Base-by-base conservation (phyloP, 371 early-diverging fungal genomes). In the Mortierella polycephala region DNA sequence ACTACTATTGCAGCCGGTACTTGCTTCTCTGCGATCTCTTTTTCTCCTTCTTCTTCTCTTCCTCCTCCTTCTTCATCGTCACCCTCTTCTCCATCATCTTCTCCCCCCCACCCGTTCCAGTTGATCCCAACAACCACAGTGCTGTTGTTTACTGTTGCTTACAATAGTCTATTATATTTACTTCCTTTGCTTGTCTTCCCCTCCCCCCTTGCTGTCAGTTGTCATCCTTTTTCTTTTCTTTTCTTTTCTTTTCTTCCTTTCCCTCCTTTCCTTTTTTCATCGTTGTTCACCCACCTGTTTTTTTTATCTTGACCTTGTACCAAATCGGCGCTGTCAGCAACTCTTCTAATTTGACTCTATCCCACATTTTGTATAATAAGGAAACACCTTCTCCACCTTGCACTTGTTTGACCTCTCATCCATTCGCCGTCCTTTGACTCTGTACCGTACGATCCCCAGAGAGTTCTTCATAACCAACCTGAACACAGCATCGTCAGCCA, bases 261-360 rank as follows among this genome's bases (percentile, higher is more conserved):
- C 37, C 53, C 21, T 52, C 53, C 6, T 59, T 47, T 41, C 60
- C 18, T 59, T 51, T 41, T 57, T 66, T 7, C 13, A 18, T 47
- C 40, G 30, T 23, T 7, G 20, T 21, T 20, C 40, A 5, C 30
- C 54, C 54, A 44, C 42, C 23, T 55, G 53, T 30, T 30, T 30
- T 30, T 4, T 30, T 30, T 30, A 30, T 4, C 30, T 30, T 30
- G 30, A 30, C 1, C 30, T 30, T 30, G 1, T 30, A 30, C 30
- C 30, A 30, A 4, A 30, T 30, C 4, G 30, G 4, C 30, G 30
- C 30, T 2, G 4, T 30, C 30, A 30, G 30, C 4, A 30, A 2
- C 4, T 4, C 4, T 4, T 30, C 30, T 4, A 30, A 30, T 30
- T 30, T 30, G 30, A 30, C 4, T 2, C 30, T 1, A 30, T 30